Base-by-base conservation (phyloP, 306 rosid species). In the Castanospermum australe region DNA sequence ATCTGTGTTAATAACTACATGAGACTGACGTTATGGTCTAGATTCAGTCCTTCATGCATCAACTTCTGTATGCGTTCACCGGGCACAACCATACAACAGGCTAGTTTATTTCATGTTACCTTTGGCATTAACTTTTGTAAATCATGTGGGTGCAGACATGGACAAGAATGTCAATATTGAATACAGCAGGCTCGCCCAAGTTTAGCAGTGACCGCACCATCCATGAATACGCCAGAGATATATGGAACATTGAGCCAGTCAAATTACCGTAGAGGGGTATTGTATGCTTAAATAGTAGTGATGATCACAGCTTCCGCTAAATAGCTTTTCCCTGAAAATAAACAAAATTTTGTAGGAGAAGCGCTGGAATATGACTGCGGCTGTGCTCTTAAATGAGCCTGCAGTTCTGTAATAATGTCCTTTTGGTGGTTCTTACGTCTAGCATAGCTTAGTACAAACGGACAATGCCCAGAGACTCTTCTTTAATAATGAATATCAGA, bases 201-300 rank as follows among this genome's bases (percentile, higher is more conserved):
- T 95, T 95, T 48, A 95, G 99, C 92, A 93, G 99, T 42, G 99
- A 95, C 89, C 87, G 99, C 77, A 95, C 99, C 25, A 95, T 95
- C 75, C 98, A 86, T 25, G 98, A 95, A 83, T 95, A 95, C 77
- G 98, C 99, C 0, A 78, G 85, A 33, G 96, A 93, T 67, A 95
- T 95, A 77, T 95, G 99, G 99, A 87, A 88, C 86, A 89, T 93
- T 48, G 73, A 87, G 70, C 96, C 99, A 56, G 91, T 82, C 44
- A 78, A 83, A 65, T 67, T 95, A 65, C 91, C 83, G 11, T 92
- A 89, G 88, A 82, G 22, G 69, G 66, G 2, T 55, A 47, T 30
- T 71, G 4, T 59, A 38, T 39, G 35, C 67, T 14, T 18, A 20
- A 33, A 2, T 32, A 8, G 54, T 74, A 51, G n/a, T 69, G 81